A percentile compares a stretch with the other conserved stretches of the same genome.
Evolutionary conservation across 371 early-diverging fungal species (phyloP).

Genomic region (Coemansia sp.): DNA sequence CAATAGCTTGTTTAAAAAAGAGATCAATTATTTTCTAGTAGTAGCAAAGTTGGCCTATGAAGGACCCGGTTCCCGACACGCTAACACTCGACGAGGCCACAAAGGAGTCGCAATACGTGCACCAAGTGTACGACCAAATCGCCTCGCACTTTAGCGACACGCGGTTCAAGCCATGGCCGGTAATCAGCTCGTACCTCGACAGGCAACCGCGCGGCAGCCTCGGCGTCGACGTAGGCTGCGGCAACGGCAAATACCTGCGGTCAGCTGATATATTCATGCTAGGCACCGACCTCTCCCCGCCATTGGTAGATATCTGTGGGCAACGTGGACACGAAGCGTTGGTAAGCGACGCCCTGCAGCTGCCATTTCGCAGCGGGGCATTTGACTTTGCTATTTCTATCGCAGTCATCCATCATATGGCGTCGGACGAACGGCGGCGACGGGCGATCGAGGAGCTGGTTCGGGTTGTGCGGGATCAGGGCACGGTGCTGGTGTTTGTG

Average conservation of each 20-base stretch:
- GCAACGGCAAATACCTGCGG: constrained; percentile 94
- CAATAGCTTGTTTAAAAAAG: background rate
- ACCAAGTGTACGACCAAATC: constrained; percentile 89
- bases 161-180: constrained; percentile 98
- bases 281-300: constrained; percentile 85
- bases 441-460: constrained; percentile 77
- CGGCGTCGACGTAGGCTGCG: constrained; percentile 95
- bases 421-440: constrained; percentile 72
- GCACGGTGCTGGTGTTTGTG: constrained; percentile 81
- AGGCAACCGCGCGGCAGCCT: constrained; percentile 65
- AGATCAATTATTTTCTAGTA: background rate
- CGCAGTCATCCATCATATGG: constrained; percentile 95
- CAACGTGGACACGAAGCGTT: constrained; percentile 80
- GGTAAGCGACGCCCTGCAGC: constrained; percentile 77
- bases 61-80: constrained; percentile 47
- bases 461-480: constrained; percentile 71
- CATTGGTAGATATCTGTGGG: constrained; percentile 73
- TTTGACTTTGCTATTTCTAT: constrained; percentile 95
- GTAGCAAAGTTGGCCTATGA: constrained; percentile 16
- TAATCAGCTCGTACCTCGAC: constrained; percentile 80
- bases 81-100: constrained; percentile 54
- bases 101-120: constrained; percentile 80
- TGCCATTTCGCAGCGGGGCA: constrained; percentile 70
- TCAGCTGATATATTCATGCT: constrained; percentile 60
- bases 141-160: constrained; percentile 93